phyloP scores from a whole-genome alignment of 1,139 yeast species.

The Lodderomyces jiufengensis region DNA sequence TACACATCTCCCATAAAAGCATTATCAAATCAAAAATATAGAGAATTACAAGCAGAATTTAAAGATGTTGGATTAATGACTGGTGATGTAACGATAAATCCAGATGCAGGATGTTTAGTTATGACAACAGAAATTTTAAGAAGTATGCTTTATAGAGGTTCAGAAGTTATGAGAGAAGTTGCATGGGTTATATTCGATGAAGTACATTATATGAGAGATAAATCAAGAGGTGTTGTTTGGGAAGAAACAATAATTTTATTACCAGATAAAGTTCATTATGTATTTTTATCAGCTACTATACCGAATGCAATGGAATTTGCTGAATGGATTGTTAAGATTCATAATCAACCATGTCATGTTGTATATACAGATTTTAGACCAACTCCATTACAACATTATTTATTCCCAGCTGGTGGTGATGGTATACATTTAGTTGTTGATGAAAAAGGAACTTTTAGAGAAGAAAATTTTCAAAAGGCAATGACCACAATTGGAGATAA shows the following conservation, averaged over 20 bases:
- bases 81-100: conserved; percentile 96
- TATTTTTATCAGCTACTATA: conserved; percentile 89
- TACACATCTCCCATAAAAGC: conserved; percentile 98
- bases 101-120: conserved; percentile 93
- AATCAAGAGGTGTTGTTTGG: conserved; percentile 98
- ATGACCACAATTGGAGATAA: conserved; percentile 89
- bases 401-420: conserved; percentile 96
- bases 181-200: conserved; percentile 97
- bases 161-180: conserved; percentile 93
- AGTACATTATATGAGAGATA: conserved; percentile 94
- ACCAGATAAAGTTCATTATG: conserved; percentile 91
- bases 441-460: conserved; percentile 93
- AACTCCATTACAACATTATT: conserved; percentile 94
- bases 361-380: conserved; percentile 99
- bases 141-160: conserved; percentile 90
- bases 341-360: conserved; percentile 95
- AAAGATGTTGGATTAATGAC: conserved; percentile 97
- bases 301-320: conserved; percentile 99
- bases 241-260: conserved; percentile 94
- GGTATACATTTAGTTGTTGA: conserved; percentile 97
- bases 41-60: conserved; percentile 88
- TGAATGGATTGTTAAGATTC: conserved; percentile 95
- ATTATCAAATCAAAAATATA: conserved; percentile 88
- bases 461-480: conserved; percentile 96
- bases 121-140: conserved; percentile 97